Evolutionary conservation across 371 early-diverging fungal species (phyloP).

Genomic region (Entomophthora muscae): DNA sequence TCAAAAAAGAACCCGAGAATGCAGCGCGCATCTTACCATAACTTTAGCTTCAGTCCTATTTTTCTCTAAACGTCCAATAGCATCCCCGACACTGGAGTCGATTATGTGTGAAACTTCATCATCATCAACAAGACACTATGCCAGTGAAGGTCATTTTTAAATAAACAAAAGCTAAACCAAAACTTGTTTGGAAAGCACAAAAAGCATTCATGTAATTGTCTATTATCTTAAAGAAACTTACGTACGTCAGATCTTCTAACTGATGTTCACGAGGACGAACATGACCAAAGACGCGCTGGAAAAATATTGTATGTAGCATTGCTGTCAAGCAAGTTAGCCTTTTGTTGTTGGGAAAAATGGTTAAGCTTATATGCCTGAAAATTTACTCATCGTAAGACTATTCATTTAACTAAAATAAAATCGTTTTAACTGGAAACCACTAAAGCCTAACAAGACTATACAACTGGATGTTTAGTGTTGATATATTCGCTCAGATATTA

Average conservation of each 20-base stretch:
- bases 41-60: neutral
- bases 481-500: too few species aligned
- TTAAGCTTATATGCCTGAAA: neutral
- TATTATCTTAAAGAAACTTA: constrained; percentile 15
- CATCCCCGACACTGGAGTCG: neutral
- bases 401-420: neutral
- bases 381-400: neutral
- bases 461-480: too few species aligned
- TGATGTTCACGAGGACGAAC: constrained; percentile 56
- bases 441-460: neutral
- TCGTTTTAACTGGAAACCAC: neutral
- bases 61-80: neutral
- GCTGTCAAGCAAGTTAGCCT: constrained; percentile 18
- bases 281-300: constrained; percentile 59
- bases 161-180: neutral
- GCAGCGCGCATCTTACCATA: too few species aligned
- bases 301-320: constrained; percentile 66
- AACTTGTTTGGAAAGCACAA: neutral
- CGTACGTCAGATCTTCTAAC: constrained; percentile 49
- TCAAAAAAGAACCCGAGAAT: too few species aligned
- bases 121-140: neutral
- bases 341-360: neutral
- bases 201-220: neutral
- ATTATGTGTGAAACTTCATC: neutral
- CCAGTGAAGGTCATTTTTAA: neutral